Base-by-base conservation (phyloP, 306 rosid genomes). In the Trichosanthes cucumerina region DNA sequence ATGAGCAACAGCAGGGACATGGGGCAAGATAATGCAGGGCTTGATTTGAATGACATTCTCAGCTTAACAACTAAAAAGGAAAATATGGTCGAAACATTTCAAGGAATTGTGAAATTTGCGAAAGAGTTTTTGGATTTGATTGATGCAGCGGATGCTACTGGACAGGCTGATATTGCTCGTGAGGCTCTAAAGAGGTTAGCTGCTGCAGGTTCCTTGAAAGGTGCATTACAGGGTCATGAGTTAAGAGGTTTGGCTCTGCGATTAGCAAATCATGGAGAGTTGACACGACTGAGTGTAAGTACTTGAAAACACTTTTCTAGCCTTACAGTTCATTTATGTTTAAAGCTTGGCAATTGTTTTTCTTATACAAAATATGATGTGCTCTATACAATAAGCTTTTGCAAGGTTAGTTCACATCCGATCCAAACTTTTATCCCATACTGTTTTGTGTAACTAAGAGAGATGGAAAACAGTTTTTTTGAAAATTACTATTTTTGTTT, bases 121-220 rank as follows among this genome's bases (percentile, higher is more conserved):
- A 92, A 82, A 84, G 99, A 95, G 83, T 95, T 95, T 86, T 75
- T 95, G 88, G 98, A 95, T 88, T 97, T 95, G 82, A 92, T 95
- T 72, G 99, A 95, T 43, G 99, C 99, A 1, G 99, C 99, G 59
- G 99, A 95, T 87, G 99, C 99, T 81, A 95, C 99, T 78, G 99
- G 91, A 81, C 99, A 95, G 83, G 89, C 87, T 86, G 99, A 95
- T 75, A 92, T 95, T 85, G 99, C 98, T 38, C 95, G 97, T 83
- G 99, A 92, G 85, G 98, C 99, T 76, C 91, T 95, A 24, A 92
- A 95, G 80, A 88, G 99, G 86, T 85, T 95, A 85, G 99, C 92
- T 70, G 96, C 99, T 54, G 97, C 99, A 8, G 99, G 91, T 64
- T 89, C 98, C 13, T 92, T 95, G 54, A 92, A 95, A 90, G 99